phyloP scores from a whole-genome alignment of 1,284 basidiomycete genomes.

The Megacollybia platyphylla region DNA sequence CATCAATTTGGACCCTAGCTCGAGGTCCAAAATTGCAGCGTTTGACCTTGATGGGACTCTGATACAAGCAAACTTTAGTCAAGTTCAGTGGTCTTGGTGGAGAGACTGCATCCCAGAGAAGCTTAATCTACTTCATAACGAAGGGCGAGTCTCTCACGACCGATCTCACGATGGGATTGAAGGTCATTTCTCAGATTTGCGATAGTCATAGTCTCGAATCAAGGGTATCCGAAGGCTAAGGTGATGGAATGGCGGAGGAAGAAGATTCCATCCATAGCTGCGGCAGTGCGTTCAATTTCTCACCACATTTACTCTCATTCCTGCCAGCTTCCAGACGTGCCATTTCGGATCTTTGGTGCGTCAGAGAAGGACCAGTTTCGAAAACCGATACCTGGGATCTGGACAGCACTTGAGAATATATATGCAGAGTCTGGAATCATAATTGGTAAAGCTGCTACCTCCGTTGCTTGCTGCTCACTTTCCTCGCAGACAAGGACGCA shows the following conservation, averaged over 20 bases:
- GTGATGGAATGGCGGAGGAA: slow-evolving; percentile 44
- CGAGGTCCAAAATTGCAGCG: slow-evolving; percentile 50
- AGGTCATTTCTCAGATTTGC: slow-evolving; percentile 37
- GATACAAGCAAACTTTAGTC: slow-evolving; percentile 48
- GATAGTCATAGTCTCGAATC: slow-evolving; percentile 74
- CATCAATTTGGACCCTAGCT: slow-evolving; percentile 35
- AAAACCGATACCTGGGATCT: slow-evolving; percentile 90
- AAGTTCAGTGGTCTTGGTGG: slow-evolving; percentile 69
- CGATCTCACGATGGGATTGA: not conserved
- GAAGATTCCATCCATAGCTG: slow-evolving; percentile 61
- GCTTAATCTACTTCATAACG: slow-evolving; percentile 38
- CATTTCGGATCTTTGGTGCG: slow-evolving; percentile 75
- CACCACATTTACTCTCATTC: not conserved
- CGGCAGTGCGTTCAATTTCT: slow-evolving; percentile 30
- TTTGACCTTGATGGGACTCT: slow-evolving; percentile 87
- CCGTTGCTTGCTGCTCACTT: not conserved
- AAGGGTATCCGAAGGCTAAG: slow-evolving; percentile 19
- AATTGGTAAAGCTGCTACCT: slow-evolving; percentile 42
- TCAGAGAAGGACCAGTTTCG: slow-evolving; percentile 63
- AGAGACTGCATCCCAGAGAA: slow-evolving; percentile 47
- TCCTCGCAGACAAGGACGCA: slow-evolving; percentile 39
- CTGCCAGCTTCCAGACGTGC: slow-evolving; percentile 53
- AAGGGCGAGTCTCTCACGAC: not conserved
- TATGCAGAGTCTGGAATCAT: slow-evolving; percentile 42
- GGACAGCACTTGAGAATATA: slow-evolving; percentile 55